These are phyloP conservation scores for Cladosporium sp. DNA, from an alignment of 2,329 filamentous ascomycete species.

Conservation along the genomic window DNA sequence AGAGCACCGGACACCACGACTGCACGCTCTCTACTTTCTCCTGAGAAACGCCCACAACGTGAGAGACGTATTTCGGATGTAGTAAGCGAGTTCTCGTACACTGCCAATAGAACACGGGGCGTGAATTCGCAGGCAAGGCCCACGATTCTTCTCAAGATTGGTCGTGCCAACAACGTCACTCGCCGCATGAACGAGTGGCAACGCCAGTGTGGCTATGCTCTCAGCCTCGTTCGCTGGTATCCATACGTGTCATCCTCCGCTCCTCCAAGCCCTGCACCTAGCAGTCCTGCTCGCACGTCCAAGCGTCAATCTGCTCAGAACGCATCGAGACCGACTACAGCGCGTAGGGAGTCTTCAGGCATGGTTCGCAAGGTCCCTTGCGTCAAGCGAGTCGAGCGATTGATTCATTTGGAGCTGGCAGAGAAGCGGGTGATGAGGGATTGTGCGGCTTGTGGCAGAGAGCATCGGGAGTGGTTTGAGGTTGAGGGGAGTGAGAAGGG, in stretches of 20 bases:
- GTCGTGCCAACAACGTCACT: constrained; percentile 77
- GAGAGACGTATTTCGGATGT: constrained; percentile 35
- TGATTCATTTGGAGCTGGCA: constrained; percentile 87
- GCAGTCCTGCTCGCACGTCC: constrained; percentile 8
- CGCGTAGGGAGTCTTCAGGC: constrained; percentile 23
- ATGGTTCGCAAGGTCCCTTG: constrained; percentile 72
- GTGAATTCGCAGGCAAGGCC: constrained; percentile 39
- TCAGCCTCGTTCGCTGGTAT: constrained; percentile 88
- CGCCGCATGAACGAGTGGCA: constrained; percentile 90
- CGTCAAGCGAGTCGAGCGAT: constrained; percentile 80
- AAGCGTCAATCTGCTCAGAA: constrained; percentile 28
- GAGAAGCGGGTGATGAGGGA: constrained; percentile 58
- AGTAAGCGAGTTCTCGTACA: constrained; percentile 37
- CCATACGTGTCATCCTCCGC: constrained; percentile 62
- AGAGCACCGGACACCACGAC: constrained; percentile 51
- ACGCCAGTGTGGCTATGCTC: constrained; percentile 84
- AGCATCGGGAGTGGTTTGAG: constrained; percentile 95
- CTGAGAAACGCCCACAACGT: constrained; percentile 23
- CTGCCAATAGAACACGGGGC: constrained; percentile 1
- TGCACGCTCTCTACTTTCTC: constrained; percentile 36
- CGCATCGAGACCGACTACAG: constrained; percentile 22
- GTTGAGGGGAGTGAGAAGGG: constrained; percentile 72
- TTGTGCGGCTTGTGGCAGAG: constrained; percentile 76
- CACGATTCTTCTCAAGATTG: constrained; percentile 68
- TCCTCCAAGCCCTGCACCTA: constrained; percentile 15